Conservation (phyloP, 2,329 filamentous ascomycete genomes). For the Nigrospora sphaerica region DNA sequence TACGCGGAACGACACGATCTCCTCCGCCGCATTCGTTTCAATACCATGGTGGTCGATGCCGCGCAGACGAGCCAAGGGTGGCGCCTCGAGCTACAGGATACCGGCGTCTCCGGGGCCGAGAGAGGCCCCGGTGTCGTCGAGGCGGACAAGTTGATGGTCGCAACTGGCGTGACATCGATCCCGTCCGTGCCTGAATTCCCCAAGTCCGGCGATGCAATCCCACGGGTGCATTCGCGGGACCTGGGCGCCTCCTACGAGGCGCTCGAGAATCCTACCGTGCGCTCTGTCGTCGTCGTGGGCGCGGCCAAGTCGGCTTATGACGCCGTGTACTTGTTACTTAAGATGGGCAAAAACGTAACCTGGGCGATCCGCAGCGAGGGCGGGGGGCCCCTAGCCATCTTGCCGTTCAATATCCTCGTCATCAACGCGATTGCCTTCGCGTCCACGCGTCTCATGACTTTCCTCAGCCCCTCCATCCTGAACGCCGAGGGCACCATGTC, state of each 20-base stretch:
- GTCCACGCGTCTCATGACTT: slow-evolving; percentile 5
- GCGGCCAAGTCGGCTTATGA: slow-evolving; percentile 10
- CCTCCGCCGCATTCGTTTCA: slow-evolving; percentile 8
- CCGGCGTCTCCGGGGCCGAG: background rate
- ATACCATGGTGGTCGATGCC: slow-evolving; percentile 8
- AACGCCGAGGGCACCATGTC: slow-evolving; percentile 2
- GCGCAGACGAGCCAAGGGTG: slow-evolving; percentile 3
- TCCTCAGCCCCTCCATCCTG: slow-evolving; percentile 7
- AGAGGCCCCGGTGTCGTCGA: background rate
- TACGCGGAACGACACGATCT: slow-evolving; percentile 12
- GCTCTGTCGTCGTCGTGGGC: slow-evolving; percentile 4
- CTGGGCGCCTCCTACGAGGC: background rate
- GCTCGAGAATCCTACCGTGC: background rate
- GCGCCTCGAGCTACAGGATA: slow-evolving; percentile 1
- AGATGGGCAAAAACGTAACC: slow-evolving; percentile 8
- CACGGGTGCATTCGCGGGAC: slow-evolving; percentile 3
- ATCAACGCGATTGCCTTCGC: slow-evolving; percentile 2
- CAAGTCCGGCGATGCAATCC: slow-evolving; percentile 5
- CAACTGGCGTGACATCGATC: slow-evolving; percentile 15
- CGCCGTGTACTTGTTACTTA: slow-evolving; percentile 6
- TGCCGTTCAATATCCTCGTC: slow-evolving; percentile 5
- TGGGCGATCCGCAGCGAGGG: slow-evolving; percentile 8
- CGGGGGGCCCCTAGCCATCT: slow-evolving; percentile 7
- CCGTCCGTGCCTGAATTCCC: slow-evolving; percentile 8
- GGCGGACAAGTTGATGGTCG: slow-evolving; percentile 16